A percentile compares a stretch with the other conserved stretches of the same genome.
Evolutionary conservation across 352 stramenopile species (phyloP).

Genomic region (Blastocystis sp.): DNA sequence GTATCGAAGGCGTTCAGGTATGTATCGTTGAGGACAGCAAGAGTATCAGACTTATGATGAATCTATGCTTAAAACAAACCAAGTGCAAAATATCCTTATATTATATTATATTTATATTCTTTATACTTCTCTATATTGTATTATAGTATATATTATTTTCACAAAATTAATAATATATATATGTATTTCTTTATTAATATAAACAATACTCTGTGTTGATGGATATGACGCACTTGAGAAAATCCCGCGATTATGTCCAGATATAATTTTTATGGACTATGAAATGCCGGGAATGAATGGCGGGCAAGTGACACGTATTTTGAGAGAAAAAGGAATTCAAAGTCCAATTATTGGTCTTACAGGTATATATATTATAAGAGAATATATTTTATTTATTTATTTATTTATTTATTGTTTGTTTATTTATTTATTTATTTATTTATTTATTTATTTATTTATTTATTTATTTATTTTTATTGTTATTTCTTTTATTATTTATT

Average conservation of each 20-base stretch:
- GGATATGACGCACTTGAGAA: conserved; percentile 5
- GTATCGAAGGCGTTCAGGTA: too few relatives aligned
- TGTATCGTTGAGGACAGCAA: too few relatives aligned
- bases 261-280: conserved; percentile 20
- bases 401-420: too few relatives aligned
- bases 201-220: too few relatives aligned
- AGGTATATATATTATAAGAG: conserved; percentile 16
- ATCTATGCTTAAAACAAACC: too few relatives aligned
- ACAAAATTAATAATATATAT: conserved; percentile 1
- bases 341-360: conserved; percentile 11
- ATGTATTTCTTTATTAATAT: conserved; percentile 13
- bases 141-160: conserved; percentile 1
- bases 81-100: conserved; percentile 4
- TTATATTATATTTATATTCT: conserved; percentile 11
- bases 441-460: too few relatives aligned
- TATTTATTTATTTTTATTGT: too few relatives aligned
- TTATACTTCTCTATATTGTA: conserved; percentile 3
- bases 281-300: conserved; percentile 28
- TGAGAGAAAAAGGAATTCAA: conserved; percentile 5
- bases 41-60: too few relatives aligned
- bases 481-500: too few relatives aligned
- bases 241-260: not conserved
- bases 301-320: conserved; percentile 7
- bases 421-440: too few relatives aligned
- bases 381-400: too few relatives aligned